A percentile compares a stretch with the other conserved stretches of the same genome.
Conservation (phyloP, 257 asterid genomes). For the Gardenia jasminoides region DNA sequence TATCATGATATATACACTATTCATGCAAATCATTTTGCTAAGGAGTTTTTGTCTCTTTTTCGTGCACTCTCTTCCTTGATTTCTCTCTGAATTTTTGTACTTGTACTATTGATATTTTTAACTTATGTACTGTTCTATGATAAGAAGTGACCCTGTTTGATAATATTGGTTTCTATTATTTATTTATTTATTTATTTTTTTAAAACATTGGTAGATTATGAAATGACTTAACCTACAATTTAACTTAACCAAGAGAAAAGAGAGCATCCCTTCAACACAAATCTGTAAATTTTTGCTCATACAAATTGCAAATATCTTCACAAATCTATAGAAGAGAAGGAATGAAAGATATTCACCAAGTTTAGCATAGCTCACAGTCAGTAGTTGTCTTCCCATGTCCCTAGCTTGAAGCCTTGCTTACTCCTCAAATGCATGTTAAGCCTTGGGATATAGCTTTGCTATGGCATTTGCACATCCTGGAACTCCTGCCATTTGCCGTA, state of each 20-base stretch:
- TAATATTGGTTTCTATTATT: too few relatives aligned
- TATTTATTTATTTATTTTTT: too few relatives aligned
- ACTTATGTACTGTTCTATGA: not conserved
- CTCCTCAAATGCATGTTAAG: not conserved
- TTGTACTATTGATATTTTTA: not conserved
- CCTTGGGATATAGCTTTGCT: not conserved
- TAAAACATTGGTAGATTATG: not conserved
- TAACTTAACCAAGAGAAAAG: not conserved
- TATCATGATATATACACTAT: not conserved
- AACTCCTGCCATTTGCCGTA: not conserved
- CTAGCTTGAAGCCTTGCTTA: not conserved
- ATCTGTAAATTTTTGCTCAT: not conserved
- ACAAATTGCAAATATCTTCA: not conserved
- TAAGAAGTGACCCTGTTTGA: not conserved
- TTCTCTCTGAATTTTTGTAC: not conserved
- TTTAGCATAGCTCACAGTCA: not conserved
- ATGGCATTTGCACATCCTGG: not conserved
- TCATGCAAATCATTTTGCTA: not conserved
- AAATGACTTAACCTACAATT: not conserved
- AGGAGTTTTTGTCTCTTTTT: not conserved
- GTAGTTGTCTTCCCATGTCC: not conserved
- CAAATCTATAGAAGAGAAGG: not conserved
- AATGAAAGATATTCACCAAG: not conserved
- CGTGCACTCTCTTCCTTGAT: not conserved
- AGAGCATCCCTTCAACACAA: not conserved